Evolutionary conservation across 2,329 filamentous ascomycete genomes (phyloP).

Genomic region (Hypoxylon sp.): DNA sequence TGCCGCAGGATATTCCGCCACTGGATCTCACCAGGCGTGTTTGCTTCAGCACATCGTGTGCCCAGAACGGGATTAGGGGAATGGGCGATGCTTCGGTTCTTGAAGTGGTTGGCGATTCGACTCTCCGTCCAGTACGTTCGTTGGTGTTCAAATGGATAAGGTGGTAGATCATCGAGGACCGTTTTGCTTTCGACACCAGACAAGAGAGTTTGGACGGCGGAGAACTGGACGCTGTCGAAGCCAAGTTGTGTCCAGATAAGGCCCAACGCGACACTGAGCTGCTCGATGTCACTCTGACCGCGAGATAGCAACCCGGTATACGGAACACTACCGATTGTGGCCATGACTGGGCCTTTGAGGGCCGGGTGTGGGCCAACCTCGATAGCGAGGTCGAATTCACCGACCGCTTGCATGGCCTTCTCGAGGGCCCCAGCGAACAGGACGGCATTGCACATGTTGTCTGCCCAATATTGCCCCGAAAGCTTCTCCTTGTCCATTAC

Average conservation of each 20-base stretch:
- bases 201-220: slow-evolving; percentile 6
- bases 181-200: neutral
- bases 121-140: slow-evolving; percentile 27
- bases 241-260: slow-evolving; percentile 7
- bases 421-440: slow-evolving; percentile 7
- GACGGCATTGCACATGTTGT: slow-evolving; percentile 18
- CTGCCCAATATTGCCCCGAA: slow-evolving; percentile 10
- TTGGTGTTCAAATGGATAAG: slow-evolving; percentile 36
- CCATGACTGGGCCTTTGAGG: slow-evolving; percentile 13
- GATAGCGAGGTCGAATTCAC: slow-evolving; percentile 8
- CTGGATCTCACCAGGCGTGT: slow-evolving; percentile 9
- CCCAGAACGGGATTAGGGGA: slow-evolving; percentile 14
- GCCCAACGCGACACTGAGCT: neutral
- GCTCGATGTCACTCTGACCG: slow-evolving; percentile 1
- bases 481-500: neutral
- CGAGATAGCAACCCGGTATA: slow-evolving; percentile 7
- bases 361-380: slow-evolving; percentile 22
- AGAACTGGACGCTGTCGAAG: slow-evolving; percentile 13
- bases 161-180: slow-evolving; percentile 18
- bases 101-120: slow-evolving; percentile 16
- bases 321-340: slow-evolving; percentile 7
- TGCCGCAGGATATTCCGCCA: slow-evolving; percentile 28
- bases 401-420: neutral
- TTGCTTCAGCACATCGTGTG: slow-evolving; percentile 6
- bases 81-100: slow-evolving; percentile 11